A percentile compares a stretch with the other conserved stretches of the same genome.
Evolutionary conservation across 2,329 filamentous ascomycete genomes (phyloP).

Genomic region (Trichoderma sp.): DNA sequence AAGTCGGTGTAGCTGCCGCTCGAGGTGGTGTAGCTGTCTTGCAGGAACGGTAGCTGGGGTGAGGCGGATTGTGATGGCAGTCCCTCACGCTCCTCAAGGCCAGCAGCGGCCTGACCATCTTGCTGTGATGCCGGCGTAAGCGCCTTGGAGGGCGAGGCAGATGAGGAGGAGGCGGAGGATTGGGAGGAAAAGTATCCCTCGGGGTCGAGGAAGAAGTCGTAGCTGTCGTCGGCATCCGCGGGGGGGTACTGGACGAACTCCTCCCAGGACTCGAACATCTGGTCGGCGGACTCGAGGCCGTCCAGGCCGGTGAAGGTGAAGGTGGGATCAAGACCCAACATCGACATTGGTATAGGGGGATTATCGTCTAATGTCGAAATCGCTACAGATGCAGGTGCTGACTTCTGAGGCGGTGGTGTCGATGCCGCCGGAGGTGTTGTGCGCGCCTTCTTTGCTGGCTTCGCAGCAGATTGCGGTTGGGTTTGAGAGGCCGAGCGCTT

Average conservation of each 20-base stretch:
- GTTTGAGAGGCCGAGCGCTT: conserved; percentile 45
- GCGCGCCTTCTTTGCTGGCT: conserved; percentile 49
- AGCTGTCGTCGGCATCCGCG: conserved; percentile 42
- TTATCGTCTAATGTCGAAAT: conserved; percentile 4
- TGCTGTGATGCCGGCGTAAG: conserved; percentile 35
- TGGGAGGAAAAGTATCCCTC: conserved; percentile 48
- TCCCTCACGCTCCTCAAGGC: conserved; percentile 19
- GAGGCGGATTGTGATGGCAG: conserved; percentile 19
- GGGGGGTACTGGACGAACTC: conserved; percentile 52
- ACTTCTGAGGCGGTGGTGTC: conserved; percentile 27
- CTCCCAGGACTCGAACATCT: conserved; percentile 45
- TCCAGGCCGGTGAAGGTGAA: conserved; percentile 34
- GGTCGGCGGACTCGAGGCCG: conserved; percentile 28
- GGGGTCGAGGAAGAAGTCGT: conserved; percentile 52
- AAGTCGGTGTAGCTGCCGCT: conserved; percentile 55
- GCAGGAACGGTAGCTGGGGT: conserved; percentile 46
- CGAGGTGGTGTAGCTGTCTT: conserved; percentile 21
- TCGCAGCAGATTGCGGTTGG: conserved; percentile 39
- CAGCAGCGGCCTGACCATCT: conserved; percentile 29
- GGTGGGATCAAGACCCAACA: conserved; percentile 30
- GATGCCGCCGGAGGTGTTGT: conserved; percentile 31
- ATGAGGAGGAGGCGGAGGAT: conserved; percentile 36
- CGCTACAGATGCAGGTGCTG: conserved; percentile 3
- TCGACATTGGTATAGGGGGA: conserved; percentile 19
- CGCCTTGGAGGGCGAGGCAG: conserved; percentile 35